phyloP scores from a whole-genome alignment of 306 rosid genomes.

The Cicer judaicum region DNA sequence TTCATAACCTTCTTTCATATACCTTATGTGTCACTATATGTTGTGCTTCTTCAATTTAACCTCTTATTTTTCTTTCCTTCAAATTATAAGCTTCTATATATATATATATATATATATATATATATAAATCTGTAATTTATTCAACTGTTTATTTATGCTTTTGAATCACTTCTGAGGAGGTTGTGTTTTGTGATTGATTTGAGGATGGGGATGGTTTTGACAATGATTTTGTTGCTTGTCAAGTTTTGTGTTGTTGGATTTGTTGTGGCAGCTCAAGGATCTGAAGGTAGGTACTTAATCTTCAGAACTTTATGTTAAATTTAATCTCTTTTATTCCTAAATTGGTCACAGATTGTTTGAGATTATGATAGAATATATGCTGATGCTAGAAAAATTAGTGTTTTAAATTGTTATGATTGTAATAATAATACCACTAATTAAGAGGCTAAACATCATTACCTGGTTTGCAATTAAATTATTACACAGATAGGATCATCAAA shows the following conservation, averaged over 20 bases:
- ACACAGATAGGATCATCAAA: constrained; percentile 30
- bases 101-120: neutral
- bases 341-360: neutral
- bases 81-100: constrained; percentile 51
- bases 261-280: constrained; percentile 65
- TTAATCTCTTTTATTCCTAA: neutral
- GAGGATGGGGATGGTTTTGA: constrained; percentile 67
- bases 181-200: constrained; percentile 49
- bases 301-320: constrained; percentile 28
- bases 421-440: neutral
- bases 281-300: constrained; percentile 60
- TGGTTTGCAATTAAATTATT: constrained; percentile 15
- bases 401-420: constrained; percentile 15
- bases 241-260: constrained; percentile 59
- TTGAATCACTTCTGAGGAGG: constrained; percentile 46
- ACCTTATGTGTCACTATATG: constrained; percentile 60
- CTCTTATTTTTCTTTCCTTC: constrained; percentile 65
- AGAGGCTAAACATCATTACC: constrained; percentile 29
- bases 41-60: constrained; percentile 56
- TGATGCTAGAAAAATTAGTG: constrained; percentile 38
- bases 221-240: constrained; percentile 56
- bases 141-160: constrained; percentile 35
- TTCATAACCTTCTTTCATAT: constrained; percentile 51
- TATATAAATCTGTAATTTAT: constrained; percentile 32
- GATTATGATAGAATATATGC: constrained; percentile 14